Evolutionary conservation across 2,329 filamentous ascomycete species (phyloP).

Genomic region (Fusarium papillatum): DNA sequence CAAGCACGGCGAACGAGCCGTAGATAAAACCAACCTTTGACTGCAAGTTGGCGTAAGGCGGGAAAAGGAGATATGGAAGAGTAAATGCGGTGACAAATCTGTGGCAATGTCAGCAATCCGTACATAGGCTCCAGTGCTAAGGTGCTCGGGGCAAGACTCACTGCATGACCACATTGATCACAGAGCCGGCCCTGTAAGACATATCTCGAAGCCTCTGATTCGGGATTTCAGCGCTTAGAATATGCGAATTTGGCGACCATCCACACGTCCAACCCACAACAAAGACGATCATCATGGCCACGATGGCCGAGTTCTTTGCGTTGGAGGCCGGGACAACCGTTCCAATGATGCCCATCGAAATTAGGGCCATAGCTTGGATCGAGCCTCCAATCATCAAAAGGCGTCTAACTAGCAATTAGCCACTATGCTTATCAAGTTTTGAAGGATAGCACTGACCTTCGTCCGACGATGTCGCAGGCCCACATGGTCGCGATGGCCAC

Average conservation of each 20-base stretch:
- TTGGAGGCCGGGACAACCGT: background rate
- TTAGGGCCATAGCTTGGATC: background rate
- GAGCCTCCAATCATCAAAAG: background rate
- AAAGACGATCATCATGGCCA: conserved; percentile 45
- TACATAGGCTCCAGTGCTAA: too few relatives aligned
- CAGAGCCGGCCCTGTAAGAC: conserved; percentile 42
- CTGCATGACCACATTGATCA: conserved; percentile 37
- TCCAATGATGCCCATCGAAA: background rate
- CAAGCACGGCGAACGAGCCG: conserved; percentile 10
- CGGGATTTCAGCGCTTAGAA: conserved; percentile 50
- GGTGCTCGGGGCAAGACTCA: background rate
- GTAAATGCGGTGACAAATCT: conserved; percentile 50
- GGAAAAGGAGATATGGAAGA: conserved; percentile 53
- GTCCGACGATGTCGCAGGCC: background rate
- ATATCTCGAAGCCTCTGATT: conserved; percentile 47
- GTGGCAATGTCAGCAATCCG: background rate
- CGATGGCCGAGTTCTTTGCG: conserved; percentile 28
- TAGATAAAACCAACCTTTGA: conserved; percentile 54
- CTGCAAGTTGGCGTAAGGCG: conserved; percentile 48
- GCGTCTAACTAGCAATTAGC: background rate
- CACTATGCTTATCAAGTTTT: too few relatives aligned
- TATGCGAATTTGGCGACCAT: conserved; percentile 50
- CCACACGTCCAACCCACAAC: conserved; percentile 45
- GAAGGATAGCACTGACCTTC: background rate
- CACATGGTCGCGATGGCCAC: background rate